phyloP scores from a whole-genome alignment of 768 basidiomycete species.

The Pleurotus citrinopileatus region DNA sequence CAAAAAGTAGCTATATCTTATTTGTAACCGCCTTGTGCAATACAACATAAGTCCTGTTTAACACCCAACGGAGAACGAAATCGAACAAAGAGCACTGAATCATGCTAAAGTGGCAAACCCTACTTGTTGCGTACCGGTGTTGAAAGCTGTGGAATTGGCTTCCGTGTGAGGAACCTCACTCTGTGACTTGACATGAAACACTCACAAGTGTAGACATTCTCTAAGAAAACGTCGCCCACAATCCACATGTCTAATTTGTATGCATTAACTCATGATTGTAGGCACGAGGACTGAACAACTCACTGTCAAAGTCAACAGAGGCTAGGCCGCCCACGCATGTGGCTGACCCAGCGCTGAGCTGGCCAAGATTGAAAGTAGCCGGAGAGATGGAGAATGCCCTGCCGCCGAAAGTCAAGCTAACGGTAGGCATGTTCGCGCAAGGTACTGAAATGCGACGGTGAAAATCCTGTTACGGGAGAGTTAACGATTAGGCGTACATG shows the following conservation, averaged over 20 bases:
- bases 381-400: conserved; percentile 41
- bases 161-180: neutral
- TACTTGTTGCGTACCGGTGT: conserved; percentile 31
- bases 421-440: conserved; percentile 21
- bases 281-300: neutral
- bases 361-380: conserved; percentile 35
- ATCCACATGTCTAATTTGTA: conserved; percentile 6
- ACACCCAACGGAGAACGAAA: neutral
- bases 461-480: conserved; percentile 18
- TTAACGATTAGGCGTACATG: conserved; percentile 15
- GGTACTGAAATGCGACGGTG: conserved; percentile 19
- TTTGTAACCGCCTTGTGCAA: conserved; percentile 3
- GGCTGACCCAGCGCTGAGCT: conserved; percentile 37
- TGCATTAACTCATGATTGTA: neutral
- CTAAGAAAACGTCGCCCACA: conserved; percentile 7
- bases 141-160: conserved; percentile 26
- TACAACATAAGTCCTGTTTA: neutral
- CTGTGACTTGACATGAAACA: neutral
- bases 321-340: conserved; percentile 50
- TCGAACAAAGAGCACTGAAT: neutral
- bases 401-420: conserved; percentile 36
- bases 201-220: conserved; percentile 8
- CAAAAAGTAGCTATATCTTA: conserved; percentile 36
- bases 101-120: conserved; percentile 44
- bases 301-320: conserved; percentile 30